Base-by-base conservation (phyloP, 2,329 filamentous ascomycete species). In the Colletotrichum lini region DNA sequence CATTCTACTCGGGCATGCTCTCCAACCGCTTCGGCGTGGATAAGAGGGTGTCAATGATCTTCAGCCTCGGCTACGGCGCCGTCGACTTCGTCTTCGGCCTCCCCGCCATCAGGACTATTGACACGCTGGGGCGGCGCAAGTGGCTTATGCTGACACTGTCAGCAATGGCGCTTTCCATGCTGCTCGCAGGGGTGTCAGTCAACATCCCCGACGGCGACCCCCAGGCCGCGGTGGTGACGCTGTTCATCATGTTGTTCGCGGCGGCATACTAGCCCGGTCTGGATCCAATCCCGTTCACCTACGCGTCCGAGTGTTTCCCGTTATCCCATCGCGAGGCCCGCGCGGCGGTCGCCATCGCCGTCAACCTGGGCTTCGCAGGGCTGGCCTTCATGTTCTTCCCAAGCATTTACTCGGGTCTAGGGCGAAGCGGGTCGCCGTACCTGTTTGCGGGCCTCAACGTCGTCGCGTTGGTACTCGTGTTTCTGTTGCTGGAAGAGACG, bases 301-400 rank as follows among this genome's bases (percentile, higher is more conserved):
- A 87, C 21, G 85, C 85, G 15, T 85, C 85, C 4, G 86, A 87
- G 73, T 84, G 83, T 59, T 88, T 87, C 68, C 85, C 85, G 0
- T 75, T 87, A 1, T 84, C 83, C 5, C 83, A 87, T 71, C 80
- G 85, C 70, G 86, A 87, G 75, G 81, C 84, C 79, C 86, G 86
- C 1, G 82, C 83, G 35, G 83, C 86, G 0, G 83, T 85, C 38
- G 84, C 85, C 3, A 85, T 87, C 23, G 80, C 82, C 3, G 82
- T 84, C 30, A 87, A 87, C 72, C 79, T 87, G 3, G 78, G 84
- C 40, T 86, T 87, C 66, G 84, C 84, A 0, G 84, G 84, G 1
- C 75, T 87, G 0, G 74, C 87, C 1, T 82, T 84, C 15, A 79
- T 87, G 13, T 80, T 82, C 18, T 86, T 81, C 35, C 84, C 81